Percentiles rank a stretch among this genome's conserved stretches.
These are phyloP conservation scores for Porodaedalea pini DNA, from an alignment of 1,284 basidiomycete species.

Conservation along the genomic window DNA sequence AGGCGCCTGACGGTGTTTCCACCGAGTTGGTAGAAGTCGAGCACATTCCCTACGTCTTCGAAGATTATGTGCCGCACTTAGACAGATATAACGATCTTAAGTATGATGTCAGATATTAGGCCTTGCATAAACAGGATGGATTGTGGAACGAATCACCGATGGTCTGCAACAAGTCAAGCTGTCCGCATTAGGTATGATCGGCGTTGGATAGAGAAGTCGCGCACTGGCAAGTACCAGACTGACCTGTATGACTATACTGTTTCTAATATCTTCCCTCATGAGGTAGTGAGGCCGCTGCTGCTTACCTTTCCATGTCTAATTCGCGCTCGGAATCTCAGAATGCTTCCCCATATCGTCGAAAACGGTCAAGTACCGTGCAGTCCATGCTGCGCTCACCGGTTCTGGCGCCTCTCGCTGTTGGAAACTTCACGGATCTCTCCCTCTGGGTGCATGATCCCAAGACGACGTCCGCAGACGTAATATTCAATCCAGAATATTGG, in stretches of 20 bases:
- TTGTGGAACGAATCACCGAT: too few relatives aligned
- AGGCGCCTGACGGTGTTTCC: too few relatives aligned
- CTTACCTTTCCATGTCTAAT: slow-evolving; percentile 40
- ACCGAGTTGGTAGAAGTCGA: too few relatives aligned
- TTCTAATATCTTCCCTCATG: background rate
- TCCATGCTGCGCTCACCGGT: slow-evolving; percentile 45
- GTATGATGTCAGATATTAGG: too few relatives aligned
- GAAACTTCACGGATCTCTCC: slow-evolving; percentile 59
- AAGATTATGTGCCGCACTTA: too few relatives aligned
- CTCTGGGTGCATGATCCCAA: slow-evolving; percentile 74
- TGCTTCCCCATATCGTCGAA: slow-evolving; percentile 45
- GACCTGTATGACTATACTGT: background rate
- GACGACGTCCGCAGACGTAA: slow-evolving; percentile 44
- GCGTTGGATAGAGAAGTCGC: too few relatives aligned
- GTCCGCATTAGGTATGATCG: too few relatives aligned
- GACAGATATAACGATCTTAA: too few relatives aligned
- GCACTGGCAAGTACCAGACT: too few relatives aligned
- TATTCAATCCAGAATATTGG: slow-evolving; percentile 70
- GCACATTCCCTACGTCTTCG: too few relatives aligned
- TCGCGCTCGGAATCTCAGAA: slow-evolving; percentile 61
- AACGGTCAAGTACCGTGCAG: slow-evolving; percentile 68
- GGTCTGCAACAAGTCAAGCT: too few relatives aligned
- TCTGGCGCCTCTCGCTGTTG: slow-evolving; percentile 46
- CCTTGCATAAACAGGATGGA: too few relatives aligned
- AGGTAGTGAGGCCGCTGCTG: background rate